phyloP scores from a whole-genome alignment of 257 asterid genomes.

The Solanum acaule region DNA sequence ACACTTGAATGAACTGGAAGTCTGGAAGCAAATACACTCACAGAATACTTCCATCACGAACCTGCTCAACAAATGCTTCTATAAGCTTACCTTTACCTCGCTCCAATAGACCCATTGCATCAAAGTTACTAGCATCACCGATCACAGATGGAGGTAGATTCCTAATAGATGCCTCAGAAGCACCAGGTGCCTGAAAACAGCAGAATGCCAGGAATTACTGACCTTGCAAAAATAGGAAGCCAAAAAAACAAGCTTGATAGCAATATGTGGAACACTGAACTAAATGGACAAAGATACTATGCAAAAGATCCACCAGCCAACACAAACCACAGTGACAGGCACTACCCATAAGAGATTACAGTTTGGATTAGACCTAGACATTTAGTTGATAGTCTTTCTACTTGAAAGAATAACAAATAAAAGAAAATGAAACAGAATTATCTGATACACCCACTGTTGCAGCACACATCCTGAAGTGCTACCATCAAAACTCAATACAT shows the following conservation, averaged over 20 bases:
- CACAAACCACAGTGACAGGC: not conserved
- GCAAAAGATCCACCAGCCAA: not conserved
- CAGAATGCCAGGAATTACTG: not conserved
- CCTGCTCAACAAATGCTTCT: conserved; percentile 93
- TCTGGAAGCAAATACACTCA: conserved; percentile 93
- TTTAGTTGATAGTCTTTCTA: not conserved
- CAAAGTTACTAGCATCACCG: conserved; percentile 39
- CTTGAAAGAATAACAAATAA: not conserved
- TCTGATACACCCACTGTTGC: not conserved
- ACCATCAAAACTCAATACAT: not conserved
- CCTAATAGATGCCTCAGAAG: conserved; percentile 69
- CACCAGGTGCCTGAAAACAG: conserved; percentile 63
- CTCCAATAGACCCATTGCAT: conserved; percentile 66
- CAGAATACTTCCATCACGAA: conserved; percentile 92
- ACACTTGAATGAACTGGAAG: conserved; percentile 81
- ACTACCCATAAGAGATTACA: not conserved
- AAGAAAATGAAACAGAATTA: not conserved
- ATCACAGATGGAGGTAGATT: conserved; percentile 1
- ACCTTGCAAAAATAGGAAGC: not conserved
- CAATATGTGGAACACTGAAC: not conserved
- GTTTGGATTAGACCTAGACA: not conserved
- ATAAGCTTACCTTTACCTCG: conserved; percentile 74
- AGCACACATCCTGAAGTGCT: not conserved
- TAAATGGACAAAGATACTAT: not conserved
- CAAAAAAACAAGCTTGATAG: not conserved